Evolutionary conservation across 2,329 filamentous ascomycete species (phyloP), one percentile per base, ranked within the genome.

Genomic region (Lachnellula subtilissima): DNA sequence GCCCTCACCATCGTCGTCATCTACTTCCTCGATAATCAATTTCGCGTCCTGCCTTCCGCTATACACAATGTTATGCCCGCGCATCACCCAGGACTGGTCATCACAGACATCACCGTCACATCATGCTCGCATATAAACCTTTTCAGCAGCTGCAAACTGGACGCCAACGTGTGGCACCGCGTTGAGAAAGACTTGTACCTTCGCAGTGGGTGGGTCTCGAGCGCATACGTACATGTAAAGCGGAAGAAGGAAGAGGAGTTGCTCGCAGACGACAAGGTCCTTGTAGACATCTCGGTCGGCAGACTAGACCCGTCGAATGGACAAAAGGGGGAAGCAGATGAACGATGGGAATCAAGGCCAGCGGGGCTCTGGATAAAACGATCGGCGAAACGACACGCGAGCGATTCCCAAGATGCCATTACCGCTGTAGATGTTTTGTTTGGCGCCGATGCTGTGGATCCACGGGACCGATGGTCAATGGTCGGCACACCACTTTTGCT

Each of bases 391-490:
- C 76, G 83, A 53, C 82, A 81, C n/a, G 78, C 80, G 35, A 80
- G 77, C 55, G 69, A 71, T 61, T 68, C 64, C 11, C 42, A 65
- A 5, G 56, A 67, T 39, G 81, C 81, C 0, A 76, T 90, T 39
- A 90, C 86, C 1, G 83, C 83, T 4, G 76, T 89, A 2, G 87
- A 90, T 70, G 78, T 90, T 3, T 71, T 91, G 14, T 88, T 88
- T 66, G 84, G 86, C 25, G 76, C 84, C 7, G 85, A 89, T 73
- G 93, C 92, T 9, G 89, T 92, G 35, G 94, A 99, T 70, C 92
- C 91, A 5, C 84, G 94, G 55, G 82, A 86, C 2, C 89, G 89
- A 32, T 99, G 95, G 94, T 78, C 85, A 56, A 80, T 97, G 45
- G 85, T 84, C 50, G 87, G 89, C 56, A 88, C 83, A 7, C 83